Evolutionary conservation across 75 land plant genomes (phyloP).

Genomic region (Sequoiadendron giganteum): DNA sequence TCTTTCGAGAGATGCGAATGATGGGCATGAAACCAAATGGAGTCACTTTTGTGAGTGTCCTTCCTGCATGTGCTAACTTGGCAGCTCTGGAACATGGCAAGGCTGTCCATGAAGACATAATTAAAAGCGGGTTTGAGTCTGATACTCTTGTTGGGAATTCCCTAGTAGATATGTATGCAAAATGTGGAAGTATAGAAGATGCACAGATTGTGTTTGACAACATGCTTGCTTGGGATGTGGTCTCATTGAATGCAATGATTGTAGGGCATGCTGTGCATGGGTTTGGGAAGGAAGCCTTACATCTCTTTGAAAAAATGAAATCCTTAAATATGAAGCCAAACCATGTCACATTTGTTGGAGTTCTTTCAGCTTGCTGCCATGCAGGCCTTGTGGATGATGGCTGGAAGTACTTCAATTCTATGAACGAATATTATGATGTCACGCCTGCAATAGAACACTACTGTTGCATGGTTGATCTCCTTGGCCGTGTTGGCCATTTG

Average conservation of each 20-base stretch:
- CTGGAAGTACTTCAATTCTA: slow-evolving; percentile 10
- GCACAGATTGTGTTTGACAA: slow-evolving; percentile 36
- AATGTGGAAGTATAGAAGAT: slow-evolving; percentile 33
- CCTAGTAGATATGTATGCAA: slow-evolving; percentile 45
- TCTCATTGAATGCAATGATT: slow-evolving; percentile 50
- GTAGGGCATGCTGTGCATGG: slow-evolving; percentile 20
- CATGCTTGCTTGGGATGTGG: slow-evolving; percentile 36
- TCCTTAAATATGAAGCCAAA: slow-evolving; percentile 29
- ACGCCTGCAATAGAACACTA: slow-evolving; percentile 29
- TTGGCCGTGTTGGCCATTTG: slow-evolving; percentile 36
- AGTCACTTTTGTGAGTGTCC: slow-evolving; percentile 16
- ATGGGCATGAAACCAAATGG: neutral
- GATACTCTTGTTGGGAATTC: slow-evolving; percentile 55
- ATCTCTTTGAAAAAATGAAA: slow-evolving; percentile 37
- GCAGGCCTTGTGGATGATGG: slow-evolving; percentile 38
- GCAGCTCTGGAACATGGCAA: slow-evolving; percentile 18
- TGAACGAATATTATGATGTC: slow-evolving; percentile 18
- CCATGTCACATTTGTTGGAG: slow-evolving; percentile 24
- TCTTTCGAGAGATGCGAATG: neutral
- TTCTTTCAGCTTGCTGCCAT: slow-evolving; percentile 40
- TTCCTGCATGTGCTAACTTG: slow-evolving; percentile 23
- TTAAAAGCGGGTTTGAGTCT: slow-evolving; percentile 22
- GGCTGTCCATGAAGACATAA: slow-evolving; percentile 30
- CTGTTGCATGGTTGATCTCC: slow-evolving; percentile 35
- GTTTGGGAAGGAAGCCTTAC: slow-evolving; percentile 22